Evolutionary conservation across 2,329 filamentous ascomycete genomes (phyloP), one percentile per base, ranked within the genome.

Genomic region (Phyllosticta capitalensis): DNA sequence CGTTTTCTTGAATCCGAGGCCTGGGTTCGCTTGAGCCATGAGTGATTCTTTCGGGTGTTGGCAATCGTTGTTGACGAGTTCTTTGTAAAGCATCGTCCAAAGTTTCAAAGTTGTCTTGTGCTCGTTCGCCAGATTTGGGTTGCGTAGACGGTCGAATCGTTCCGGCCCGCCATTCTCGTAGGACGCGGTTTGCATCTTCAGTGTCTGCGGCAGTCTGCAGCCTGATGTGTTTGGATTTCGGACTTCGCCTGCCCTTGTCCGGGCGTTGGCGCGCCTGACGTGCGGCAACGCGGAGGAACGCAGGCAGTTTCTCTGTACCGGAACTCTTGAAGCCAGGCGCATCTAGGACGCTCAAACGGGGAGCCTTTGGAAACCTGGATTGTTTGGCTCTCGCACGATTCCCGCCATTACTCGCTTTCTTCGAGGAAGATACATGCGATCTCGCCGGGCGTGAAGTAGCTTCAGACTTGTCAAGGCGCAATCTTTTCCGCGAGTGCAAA

Each of bases 221-320:
- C 56, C 76, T 74, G 55, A 85, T 73, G 45, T 78, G 72, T 64
- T 84, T 84, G 55, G 72, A 70, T 21, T 71, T 74, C 17, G 79
- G 81, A 51, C 77, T 80, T 64, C 79, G 76, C 58, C 81, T 76
- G 38, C 78, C 81, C 65, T 71, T 66, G 64, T 82, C 76, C 22
- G 71, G 67, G 53, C 75, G 73, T 49, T 72, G 75, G 9, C 79
- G 77, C 54, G 76, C 79, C 64, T 76, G 74, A 61, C 83, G 78
- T 26, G 76, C 75, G 33, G 83, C 83, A 60, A 86, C 67, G 56
- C 76, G 76, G 5, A 86, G 70, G 58, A 85, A 85, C 21, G 76
- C 76, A 9, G 83, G 81, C 45, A 76, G 22, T n/a, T 20, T 21
- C 14, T 17, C 19, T 12, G 55, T 4, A 9, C 14, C 51, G 9